Percentiles rank a stretch among this genome's conserved stretches.
phyloP scores from a whole-genome alignment of 768 basidiomycete species.

The Termitomyces sp. region DNA sequence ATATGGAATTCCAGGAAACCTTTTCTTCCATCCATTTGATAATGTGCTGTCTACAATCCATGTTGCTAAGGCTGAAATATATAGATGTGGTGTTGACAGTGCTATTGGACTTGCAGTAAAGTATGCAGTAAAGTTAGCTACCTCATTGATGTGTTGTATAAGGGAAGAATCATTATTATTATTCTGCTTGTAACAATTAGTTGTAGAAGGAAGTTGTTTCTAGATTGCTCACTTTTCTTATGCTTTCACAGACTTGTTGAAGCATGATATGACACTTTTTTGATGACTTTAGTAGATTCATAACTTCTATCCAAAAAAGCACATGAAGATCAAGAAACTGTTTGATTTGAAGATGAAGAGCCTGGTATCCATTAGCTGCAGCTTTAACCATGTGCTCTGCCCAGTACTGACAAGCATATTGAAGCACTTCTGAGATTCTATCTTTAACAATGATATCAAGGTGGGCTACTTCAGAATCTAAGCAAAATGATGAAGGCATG shows the following conservation, averaged over 20 bases:
- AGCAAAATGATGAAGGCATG: neutral
- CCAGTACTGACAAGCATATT: slow-evolving; percentile 1
- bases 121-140: slow-evolving; percentile 13
- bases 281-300: slow-evolving; percentile 16
- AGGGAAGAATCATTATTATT: neutral
- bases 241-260: slow-evolving; percentile 7
- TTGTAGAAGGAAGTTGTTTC: neutral
- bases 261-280: slow-evolving; percentile 14
- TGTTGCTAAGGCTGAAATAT: slow-evolving; percentile 17
- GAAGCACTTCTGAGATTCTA: neutral
- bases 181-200: neutral
- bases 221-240: neutral
- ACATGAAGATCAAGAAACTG: slow-evolving; percentile 12
- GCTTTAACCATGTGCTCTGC: neutral
- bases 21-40: neutral
- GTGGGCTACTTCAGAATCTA: neutral
- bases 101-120: slow-evolving; percentile 11
- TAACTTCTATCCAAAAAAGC: slow-evolving; percentile 21
- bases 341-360: neutral
- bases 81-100: slow-evolving; percentile 15
- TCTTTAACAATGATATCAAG: neutral
- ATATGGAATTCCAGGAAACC: neutral
- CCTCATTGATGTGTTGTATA: slow-evolving; percentile 7
- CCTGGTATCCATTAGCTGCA: neutral
- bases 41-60: slow-evolving; percentile 2